phyloP scores from a whole-genome alignment of 257 asterid genomes.

The Oldenlandia corymbosa region DNA sequence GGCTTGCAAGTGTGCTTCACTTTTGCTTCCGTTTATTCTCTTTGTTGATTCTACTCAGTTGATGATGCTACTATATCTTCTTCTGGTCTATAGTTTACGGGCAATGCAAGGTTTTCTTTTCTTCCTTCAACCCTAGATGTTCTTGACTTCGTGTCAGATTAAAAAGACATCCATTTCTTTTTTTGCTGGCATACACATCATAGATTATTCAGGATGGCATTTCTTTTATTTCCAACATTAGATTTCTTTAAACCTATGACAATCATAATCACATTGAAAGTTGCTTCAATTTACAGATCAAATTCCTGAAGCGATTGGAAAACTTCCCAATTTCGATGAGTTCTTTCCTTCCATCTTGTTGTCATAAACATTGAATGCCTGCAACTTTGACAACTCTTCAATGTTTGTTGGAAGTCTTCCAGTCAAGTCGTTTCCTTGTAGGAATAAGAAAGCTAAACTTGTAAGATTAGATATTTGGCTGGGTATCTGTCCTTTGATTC shows the following conservation, averaged over 20 bases:
- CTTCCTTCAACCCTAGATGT: background rate
- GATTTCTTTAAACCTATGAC: too few relatives aligned
- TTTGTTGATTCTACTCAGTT: background rate
- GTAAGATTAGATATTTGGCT: constrained; percentile 29
- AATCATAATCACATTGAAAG: background rate
- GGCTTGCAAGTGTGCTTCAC: too few relatives aligned
- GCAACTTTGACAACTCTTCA: constrained; percentile 9
- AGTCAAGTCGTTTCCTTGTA: constrained; percentile 20
- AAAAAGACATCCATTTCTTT: too few relatives aligned
- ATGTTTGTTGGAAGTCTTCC: constrained; percentile 22
- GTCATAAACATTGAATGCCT: constrained; percentile 5
- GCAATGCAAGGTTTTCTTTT: too few relatives aligned
- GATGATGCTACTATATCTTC: too few relatives aligned
- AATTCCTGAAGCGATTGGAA: constrained; percentile 11
- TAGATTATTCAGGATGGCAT: too few relatives aligned
- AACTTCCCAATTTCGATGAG: constrained; percentile 10
- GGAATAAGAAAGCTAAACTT: constrained; percentile 15
- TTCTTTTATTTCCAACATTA: too few relatives aligned
- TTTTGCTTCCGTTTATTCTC: background rate
- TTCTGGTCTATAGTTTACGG: too few relatives aligned
- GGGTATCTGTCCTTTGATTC: constrained; percentile 28
- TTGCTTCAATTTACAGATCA: constrained; percentile 11
- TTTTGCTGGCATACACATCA: too few relatives aligned
- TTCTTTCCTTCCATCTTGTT: constrained; percentile 22
- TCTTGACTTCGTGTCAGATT: too few relatives aligned